A percentile compares a stretch with the other conserved stretches of the same genome.
Conservation (phyloP, 495 filamentous ascomycete species). For the Hypoxylon cercidicola region DNA sequence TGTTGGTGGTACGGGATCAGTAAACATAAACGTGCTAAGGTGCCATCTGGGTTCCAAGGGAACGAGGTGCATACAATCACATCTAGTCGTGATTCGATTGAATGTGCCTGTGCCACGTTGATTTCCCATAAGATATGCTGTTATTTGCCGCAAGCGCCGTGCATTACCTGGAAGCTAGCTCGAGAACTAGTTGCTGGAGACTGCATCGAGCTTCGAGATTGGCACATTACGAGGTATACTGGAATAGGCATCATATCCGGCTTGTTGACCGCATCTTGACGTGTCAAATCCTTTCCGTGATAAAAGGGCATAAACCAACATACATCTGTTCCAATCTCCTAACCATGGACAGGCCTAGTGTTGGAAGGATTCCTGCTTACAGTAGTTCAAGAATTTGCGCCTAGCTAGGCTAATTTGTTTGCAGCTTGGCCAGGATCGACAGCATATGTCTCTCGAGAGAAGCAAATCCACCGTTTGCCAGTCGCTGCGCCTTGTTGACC, state of each 20-base stretch:
- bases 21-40: slow-evolving; percentile 10
- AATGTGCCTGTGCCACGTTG: slow-evolving; percentile 23
- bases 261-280: slow-evolving; percentile 1
- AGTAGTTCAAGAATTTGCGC: slow-evolving; percentile 6
- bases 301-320: background rate
- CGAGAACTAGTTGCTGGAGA: background rate
- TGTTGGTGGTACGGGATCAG: background rate
- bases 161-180: slow-evolving; percentile 7
- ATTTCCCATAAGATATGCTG: slow-evolving; percentile 2
- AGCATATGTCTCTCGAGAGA: slow-evolving; percentile 4
- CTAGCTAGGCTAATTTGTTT: background rate
- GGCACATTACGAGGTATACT: background rate
- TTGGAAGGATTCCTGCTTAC: slow-evolving; percentile 8
- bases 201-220: background rate
- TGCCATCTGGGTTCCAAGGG: background rate
- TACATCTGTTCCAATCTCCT: background rate
- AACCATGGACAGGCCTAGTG: slow-evolving; percentile 1
- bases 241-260: slow-evolving; percentile 7
- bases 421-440: background rate
- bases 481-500: background rate
- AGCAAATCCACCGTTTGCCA: slow-evolving; percentile 1
- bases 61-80: slow-evolving; percentile 7
- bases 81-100: slow-evolving; percentile 2
- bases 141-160: slow-evolving; percentile 21
- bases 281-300: background rate